Evolutionary conservation across 2,329 filamentous ascomycete genomes (phyloP).

Genomic region (Curvularia verruculosa): DNA sequence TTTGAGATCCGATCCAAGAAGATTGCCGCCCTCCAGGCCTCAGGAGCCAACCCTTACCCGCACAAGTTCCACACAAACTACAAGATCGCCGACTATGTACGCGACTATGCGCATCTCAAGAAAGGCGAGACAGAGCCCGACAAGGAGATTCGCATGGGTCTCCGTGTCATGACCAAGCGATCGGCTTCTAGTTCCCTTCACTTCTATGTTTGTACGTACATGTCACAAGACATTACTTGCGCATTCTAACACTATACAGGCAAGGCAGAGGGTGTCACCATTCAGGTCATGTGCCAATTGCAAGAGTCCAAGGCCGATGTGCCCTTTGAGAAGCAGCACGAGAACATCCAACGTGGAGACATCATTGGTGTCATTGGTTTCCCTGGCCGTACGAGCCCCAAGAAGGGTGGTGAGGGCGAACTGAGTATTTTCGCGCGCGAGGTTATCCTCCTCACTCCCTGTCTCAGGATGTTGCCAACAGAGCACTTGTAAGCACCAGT

Average conservation of each 20-base stretch:
- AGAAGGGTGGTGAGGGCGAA: slow-evolving; percentile 88
- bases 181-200: slow-evolving; percentile 33
- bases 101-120: slow-evolving; percentile 80
- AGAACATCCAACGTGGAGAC: slow-evolving; percentile 87
- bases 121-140: slow-evolving; percentile 84
- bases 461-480: slow-evolving; percentile 86
- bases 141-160: slow-evolving; percentile 76
- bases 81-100: slow-evolving; percentile 78
- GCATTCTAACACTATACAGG: slow-evolving; percentile 46
- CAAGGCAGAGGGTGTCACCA: slow-evolving; percentile 73
- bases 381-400: slow-evolving; percentile 84
- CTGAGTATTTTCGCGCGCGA: slow-evolving; percentile 91
- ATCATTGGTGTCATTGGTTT: slow-evolving; percentile 88
- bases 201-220: slow-evolving; percentile 38
- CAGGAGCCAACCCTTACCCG: slow-evolving; percentile 79
- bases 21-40: slow-evolving; percentile 76
- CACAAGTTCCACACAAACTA: slow-evolving; percentile 92
- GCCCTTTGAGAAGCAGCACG: slow-evolving; percentile 85
- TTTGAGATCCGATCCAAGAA: slow-evolving; percentile 91
- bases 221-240: background rate
- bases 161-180: slow-evolving; percentile 71
- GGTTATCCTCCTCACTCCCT: slow-evolving; percentile 84
- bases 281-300: slow-evolving; percentile 92
- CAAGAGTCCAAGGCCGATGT: slow-evolving; percentile 73
- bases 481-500: slow-evolving; percentile 60